Conservation (phyloP, 2,329 filamentous ascomycete genomes). For the Mariannaea sp. region DNA sequence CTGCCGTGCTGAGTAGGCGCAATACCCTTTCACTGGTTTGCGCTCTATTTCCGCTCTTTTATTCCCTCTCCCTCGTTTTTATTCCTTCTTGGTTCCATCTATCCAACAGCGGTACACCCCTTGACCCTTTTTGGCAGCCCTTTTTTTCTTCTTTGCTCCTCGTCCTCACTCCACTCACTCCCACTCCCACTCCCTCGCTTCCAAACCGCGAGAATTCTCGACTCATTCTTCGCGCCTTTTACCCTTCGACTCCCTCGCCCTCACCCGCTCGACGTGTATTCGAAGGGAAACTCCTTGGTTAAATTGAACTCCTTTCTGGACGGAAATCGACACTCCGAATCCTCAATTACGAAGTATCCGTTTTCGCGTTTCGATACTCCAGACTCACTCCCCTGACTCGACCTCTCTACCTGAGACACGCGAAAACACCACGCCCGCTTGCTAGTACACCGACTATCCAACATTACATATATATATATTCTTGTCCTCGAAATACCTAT, state of each 20-base stretch:
- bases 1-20: slow-evolving; percentile 16
- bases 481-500: too few relatives aligned
- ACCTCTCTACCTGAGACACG: not conserved
- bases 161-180: too few relatives aligned
- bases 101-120: not conserved
- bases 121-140: slow-evolving; percentile 5
- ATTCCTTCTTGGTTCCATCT: slow-evolving; percentile 3
- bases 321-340: not conserved
- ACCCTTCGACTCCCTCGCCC: not conserved
- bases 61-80: slow-evolving; percentile 3
- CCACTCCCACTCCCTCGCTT: slow-evolving; percentile 5
- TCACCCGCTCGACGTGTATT: slow-evolving; percentile 3
- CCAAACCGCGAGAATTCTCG: slow-evolving; percentile 1
- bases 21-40: slow-evolving; percentile 19
- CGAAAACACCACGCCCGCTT: too few relatives aligned
- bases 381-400: slow-evolving; percentile 5
- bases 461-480: too few relatives aligned
- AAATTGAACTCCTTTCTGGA: not conserved
- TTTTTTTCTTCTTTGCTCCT: too few relatives aligned
- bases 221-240: not conserved
- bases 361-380: slow-evolving; percentile 5
- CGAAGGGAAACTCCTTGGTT: not conserved
- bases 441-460: too few relatives aligned
- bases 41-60: slow-evolving; percentile 10
- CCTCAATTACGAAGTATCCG: slow-evolving; percentile 7